phyloP scores from a whole-genome alignment of 2,329 filamentous ascomycete genomes.

The Paraphoma chrysanthemicola region DNA sequence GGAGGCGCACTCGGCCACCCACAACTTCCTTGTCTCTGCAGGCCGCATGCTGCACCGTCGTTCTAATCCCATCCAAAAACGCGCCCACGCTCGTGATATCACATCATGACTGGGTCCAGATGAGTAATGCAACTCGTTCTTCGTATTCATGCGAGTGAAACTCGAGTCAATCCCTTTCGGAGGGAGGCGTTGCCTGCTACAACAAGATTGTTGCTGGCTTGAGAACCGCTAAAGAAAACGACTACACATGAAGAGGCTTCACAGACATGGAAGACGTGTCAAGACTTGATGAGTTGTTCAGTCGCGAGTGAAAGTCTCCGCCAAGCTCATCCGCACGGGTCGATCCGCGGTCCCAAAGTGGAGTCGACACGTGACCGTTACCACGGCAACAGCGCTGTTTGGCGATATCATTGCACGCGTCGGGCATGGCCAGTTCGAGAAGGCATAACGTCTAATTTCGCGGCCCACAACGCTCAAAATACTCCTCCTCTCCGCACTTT shows the following conservation, averaged over 20 bases:
- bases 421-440: slow-evolving; percentile 8
- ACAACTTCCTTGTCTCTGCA: neutral
- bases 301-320: slow-evolving; percentile 3
- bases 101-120: neutral
- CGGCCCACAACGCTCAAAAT: slow-evolving; percentile 36
- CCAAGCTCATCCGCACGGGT: slow-evolving; percentile 17
- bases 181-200: slow-evolving; percentile 5
- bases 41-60: neutral
- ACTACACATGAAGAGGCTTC: neutral
- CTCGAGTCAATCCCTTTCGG: too few species aligned
- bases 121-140: neutral
- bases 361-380: slow-evolving; percentile 11
- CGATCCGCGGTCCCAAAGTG: slow-evolving; percentile 12
- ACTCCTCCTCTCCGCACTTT: slow-evolving; percentile 35
- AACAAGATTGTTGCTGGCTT: neutral
- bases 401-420: slow-evolving; percentile 19
- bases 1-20: neutral
- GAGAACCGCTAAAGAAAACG: neutral
- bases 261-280: slow-evolving; percentile 12
- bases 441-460: slow-evolving; percentile 19
- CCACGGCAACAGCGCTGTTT: slow-evolving; percentile 27
- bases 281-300: slow-evolving; percentile 10
- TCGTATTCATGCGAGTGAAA: neutral
- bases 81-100: neutral
- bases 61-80: neutral